Percentiles rank a stretch among this genome's conserved stretches.
Conservation (phyloP, 345 rosid genomes). For the Psidium guajava region DNA sequence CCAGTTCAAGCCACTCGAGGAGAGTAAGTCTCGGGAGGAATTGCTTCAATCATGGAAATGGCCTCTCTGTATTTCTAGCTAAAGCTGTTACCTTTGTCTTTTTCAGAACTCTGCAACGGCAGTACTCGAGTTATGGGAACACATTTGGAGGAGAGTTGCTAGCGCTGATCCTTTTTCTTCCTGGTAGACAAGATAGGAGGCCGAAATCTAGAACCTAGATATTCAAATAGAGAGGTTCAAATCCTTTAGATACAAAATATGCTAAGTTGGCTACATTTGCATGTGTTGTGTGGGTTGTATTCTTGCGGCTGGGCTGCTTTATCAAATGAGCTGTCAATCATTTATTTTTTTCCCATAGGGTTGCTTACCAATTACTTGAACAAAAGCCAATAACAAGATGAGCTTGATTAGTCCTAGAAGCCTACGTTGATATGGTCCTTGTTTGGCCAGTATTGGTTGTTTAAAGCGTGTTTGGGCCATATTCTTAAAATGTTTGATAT, state of each 20-base stretch:
- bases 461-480: not conserved
- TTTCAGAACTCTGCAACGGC: not conserved
- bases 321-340: not conserved
- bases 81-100: not conserved
- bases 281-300: not conserved
- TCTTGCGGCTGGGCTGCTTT: not conserved
- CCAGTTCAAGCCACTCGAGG: not conserved
- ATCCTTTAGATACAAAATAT: not conserved
- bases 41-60: not conserved
- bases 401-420: not conserved
- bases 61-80: not conserved
- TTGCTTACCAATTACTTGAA: not conserved
- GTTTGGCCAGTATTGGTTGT: not conserved
- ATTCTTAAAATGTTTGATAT: not conserved
- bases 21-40: not conserved
- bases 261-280: not conserved
- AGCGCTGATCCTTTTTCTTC: not conserved
- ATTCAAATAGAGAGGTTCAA: not conserved
- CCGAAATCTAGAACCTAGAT: not conserved
- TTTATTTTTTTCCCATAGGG: not conserved
- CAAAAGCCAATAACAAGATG: not conserved
- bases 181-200: not conserved
- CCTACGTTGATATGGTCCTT: not conserved
- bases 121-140: not conserved
- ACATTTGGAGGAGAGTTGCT: not conserved